Percentiles rank a stretch among this genome's conserved stretches.
phyloP scores from a whole-genome alignment of 257 asterid genomes.

The Scutellaria barbata region DNA sequence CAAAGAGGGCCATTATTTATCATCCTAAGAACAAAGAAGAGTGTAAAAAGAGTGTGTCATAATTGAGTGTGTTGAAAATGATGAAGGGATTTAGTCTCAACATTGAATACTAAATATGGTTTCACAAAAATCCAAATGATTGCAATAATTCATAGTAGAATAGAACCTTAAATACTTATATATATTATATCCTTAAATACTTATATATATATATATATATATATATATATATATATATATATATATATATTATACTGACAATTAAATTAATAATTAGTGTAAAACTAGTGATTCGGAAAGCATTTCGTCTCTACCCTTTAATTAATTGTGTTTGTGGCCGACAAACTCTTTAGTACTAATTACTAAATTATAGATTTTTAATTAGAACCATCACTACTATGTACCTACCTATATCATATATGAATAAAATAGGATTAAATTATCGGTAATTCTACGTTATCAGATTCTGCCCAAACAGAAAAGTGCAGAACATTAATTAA shows the following conservation, averaged over 20 bases:
- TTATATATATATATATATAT: no score
- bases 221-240: no score
- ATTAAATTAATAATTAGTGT: conserved; percentile 2
- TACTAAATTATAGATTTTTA: conserved; percentile 21
- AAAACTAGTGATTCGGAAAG: neutral
- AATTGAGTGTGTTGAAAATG: neutral
- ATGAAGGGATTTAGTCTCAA: neutral
- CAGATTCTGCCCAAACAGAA: no score
- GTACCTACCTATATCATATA: neutral
- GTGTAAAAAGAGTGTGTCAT: no score
- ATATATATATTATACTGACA: no score
- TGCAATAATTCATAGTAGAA: neutral
- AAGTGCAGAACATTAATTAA: no score
- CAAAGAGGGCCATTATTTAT: no score
- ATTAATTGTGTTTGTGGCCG: conserved; percentile 46
- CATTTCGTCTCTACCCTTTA: conserved; percentile 28
- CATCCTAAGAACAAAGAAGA: no score
- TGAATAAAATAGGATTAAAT: no score
- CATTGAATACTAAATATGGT: no score
- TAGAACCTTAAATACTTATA: neutral
- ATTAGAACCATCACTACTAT: conserved; percentile 24
- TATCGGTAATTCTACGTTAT: no score
- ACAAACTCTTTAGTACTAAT: conserved; percentile 30
- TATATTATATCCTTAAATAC: no score
- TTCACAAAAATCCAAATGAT: conserved; percentile 1